A percentile compares a stretch with the other conserved stretches of the same genome.
Evolutionary conservation across 1,139 yeast genomes (phyloP).

Genomic region (Hansenula anomala): DNA sequence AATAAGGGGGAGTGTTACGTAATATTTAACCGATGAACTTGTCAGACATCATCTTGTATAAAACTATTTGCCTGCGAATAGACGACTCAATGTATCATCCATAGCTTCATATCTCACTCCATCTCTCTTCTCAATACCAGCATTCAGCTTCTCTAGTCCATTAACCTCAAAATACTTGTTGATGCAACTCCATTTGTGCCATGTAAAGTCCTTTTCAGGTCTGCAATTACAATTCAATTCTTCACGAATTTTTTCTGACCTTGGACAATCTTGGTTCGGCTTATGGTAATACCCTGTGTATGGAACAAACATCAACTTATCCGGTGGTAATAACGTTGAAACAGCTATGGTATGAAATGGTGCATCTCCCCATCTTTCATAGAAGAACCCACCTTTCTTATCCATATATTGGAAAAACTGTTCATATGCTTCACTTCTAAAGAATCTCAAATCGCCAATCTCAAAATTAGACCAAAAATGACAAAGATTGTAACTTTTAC

Average conservation of each 20-base stretch:
- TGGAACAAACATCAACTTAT: conserved; percentile 47
- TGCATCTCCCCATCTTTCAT: conserved; percentile 63
- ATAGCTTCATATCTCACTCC: background rate
- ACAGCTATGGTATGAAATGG: conserved; percentile 55
- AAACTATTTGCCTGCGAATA: background rate
- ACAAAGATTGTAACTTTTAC: conserved; percentile 46
- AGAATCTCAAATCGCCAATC: conserved; percentile 48
- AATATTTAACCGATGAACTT: too few relatives aligned
- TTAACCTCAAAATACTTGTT: conserved; percentile 13
- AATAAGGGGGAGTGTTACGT: too few relatives aligned
- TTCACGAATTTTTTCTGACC: conserved; percentile 37
- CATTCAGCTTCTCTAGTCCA: background rate
- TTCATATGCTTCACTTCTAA: conserved; percentile 42
- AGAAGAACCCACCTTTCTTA: conserved; percentile 50
- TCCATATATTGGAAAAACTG: conserved; percentile 47
- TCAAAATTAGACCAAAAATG: conserved; percentile 62
- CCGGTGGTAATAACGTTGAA: conserved; percentile 38
- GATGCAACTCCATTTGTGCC: conserved; percentile 18
- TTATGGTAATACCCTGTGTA: conserved; percentile 52
- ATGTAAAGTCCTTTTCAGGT: conserved; percentile 40
- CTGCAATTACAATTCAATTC: conserved; percentile 45
- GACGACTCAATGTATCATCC: background rate
- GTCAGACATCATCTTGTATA: too few relatives aligned
- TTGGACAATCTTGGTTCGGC: conserved; percentile 51
- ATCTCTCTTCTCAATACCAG: background rate